phyloP scores from a whole-genome alignment of 805 yeast genomes.

The Jamesozyma hellenica region DNA sequence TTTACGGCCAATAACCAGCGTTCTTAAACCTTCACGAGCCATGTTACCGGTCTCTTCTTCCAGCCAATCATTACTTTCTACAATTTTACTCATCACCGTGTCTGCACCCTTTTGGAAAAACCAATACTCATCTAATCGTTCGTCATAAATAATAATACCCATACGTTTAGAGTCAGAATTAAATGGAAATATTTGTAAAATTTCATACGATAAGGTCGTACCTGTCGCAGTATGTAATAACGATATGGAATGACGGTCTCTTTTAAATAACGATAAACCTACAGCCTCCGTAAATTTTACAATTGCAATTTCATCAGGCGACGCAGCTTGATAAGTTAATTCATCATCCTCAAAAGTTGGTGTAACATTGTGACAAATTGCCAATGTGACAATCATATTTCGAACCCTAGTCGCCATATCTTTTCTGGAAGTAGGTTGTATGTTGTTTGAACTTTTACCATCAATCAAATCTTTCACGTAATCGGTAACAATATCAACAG shows the following conservation, averaged over 20 bases:
- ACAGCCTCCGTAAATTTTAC: conserved; percentile 82
- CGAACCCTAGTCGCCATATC: conserved; percentile 69
- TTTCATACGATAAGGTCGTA: conserved; percentile 45
- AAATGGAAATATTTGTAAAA: conserved; percentile 83
- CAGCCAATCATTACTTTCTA: conserved; percentile 83
- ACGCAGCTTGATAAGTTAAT: conserved; percentile 87
- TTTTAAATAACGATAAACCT: conserved; percentile 67
- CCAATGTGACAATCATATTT: conserved; percentile 71
- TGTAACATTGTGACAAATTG: conserved; percentile 95
- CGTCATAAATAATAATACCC: conserved; percentile 77
- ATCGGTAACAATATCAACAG: conserved; percentile 78
- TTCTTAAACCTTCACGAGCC: conserved; percentile 97
- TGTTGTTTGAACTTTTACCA: conserved; percentile 7
- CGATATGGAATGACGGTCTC: conserved; percentile 73
- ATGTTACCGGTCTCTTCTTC: conserved; percentile 95
- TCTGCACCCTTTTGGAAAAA: conserved; percentile 94
- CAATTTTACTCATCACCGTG: conserved; percentile 79
- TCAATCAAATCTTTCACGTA: conserved; percentile 38
- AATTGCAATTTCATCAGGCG: conserved; percentile 97
- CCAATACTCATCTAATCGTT: conserved; percentile 59
- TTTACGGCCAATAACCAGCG: conserved; percentile 88
- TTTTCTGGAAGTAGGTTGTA: conserved; percentile 36
- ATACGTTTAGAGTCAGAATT: conserved; percentile 91
- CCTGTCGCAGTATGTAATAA: conserved; percentile 54
- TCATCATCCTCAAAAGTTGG: conserved; percentile 78